These are phyloP conservation scores for Backusella westeae DNA, from an alignment of 192 early-diverging fungal genomes.

Conservation along the genomic window DNA sequence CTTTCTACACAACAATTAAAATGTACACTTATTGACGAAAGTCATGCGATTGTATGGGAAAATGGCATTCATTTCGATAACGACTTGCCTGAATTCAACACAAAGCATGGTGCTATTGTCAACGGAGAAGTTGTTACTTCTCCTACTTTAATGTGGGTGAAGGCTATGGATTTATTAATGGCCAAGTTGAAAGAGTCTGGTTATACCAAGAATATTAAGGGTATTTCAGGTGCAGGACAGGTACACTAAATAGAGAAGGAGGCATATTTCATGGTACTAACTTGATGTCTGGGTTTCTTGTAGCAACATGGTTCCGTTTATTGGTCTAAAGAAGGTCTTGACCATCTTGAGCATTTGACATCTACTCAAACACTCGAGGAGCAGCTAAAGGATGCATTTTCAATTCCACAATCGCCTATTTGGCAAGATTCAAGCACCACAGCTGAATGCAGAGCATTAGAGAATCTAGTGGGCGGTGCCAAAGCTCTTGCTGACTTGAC, in stretches of 20 bases:
- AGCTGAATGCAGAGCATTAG: conserved; percentile 59
- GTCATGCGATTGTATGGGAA: conserved; percentile 38
- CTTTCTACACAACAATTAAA: conserved; percentile 81
- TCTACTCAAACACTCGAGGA: conserved; percentile 30
- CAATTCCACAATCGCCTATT: conserved; percentile 67
- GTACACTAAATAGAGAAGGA: conserved; percentile 17
- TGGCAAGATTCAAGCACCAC: conserved; percentile 82
- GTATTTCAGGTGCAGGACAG: conserved; percentile 72
- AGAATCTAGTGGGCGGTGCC: conserved; percentile 61
- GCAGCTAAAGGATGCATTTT: conserved; percentile 56
- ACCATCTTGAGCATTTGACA: conserved; percentile 42
- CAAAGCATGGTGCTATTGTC: conserved; percentile 45
- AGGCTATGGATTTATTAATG: conserved; percentile 67
- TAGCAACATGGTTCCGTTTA: conserved; percentile 88
- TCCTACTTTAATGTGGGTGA: conserved; percentile 77
- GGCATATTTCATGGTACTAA: background rate
- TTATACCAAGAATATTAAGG: conserved; percentile 33
- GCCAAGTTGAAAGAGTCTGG: conserved; percentile 33
- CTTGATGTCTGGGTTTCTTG: background rate
- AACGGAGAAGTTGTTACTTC: conserved; percentile 54
- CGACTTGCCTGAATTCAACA: conserved; percentile 58
- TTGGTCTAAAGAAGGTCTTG: conserved; percentile 55
- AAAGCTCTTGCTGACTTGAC: conserved; percentile 61
- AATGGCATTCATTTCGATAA: conserved; percentile 59
- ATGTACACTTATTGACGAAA: conserved; percentile 48